Percentiles rank a stretch among this genome's conserved stretches.
Evolutionary conservation across 225 moss, liverwort and hornwort genomes (phyloP).

Genomic region (Straminergon stramineum): DNA sequence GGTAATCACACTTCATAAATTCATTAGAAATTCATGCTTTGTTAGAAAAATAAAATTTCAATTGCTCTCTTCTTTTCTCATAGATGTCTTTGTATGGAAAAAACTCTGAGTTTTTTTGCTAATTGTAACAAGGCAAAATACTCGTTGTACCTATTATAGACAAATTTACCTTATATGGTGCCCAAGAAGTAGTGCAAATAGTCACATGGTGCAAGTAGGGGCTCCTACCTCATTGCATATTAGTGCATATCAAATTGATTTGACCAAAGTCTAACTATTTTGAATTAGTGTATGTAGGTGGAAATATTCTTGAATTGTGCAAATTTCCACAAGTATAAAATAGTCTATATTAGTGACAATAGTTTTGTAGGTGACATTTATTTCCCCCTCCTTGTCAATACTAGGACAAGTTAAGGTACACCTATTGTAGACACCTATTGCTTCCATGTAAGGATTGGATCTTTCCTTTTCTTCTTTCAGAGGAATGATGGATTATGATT

Average conservation of each 20-base stretch:
- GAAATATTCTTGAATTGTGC: neutral
- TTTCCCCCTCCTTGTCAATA: fast-evolving
- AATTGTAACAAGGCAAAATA: too few relatives aligned
- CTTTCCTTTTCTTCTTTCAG: neutral
- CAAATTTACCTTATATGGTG: too few relatives aligned
- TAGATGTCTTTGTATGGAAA: too few relatives aligned
- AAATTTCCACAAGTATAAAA: neutral
- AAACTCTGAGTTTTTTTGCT: too few relatives aligned
- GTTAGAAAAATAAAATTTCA: too few relatives aligned
- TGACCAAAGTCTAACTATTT: neutral
- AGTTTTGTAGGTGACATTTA: neutral
- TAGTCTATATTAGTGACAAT: neutral
- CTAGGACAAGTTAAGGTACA: neutral
- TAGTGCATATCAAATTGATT: neutral
- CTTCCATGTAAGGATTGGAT: neutral
- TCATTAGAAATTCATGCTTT: too few relatives aligned
- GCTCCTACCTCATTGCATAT: neutral
- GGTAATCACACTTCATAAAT: too few relatives aligned
- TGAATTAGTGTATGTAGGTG: fast-evolving
- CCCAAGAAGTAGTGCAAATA: neutral
- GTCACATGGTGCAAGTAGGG: neutral
- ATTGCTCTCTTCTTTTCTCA: too few relatives aligned
- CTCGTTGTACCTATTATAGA: too few relatives aligned
- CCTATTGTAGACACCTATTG: neutral
- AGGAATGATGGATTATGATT: neutral